These are phyloP conservation scores for Persicaria tinctoria DNA, from an alignment of 148 eudicot species.

Conservation along the genomic window DNA sequence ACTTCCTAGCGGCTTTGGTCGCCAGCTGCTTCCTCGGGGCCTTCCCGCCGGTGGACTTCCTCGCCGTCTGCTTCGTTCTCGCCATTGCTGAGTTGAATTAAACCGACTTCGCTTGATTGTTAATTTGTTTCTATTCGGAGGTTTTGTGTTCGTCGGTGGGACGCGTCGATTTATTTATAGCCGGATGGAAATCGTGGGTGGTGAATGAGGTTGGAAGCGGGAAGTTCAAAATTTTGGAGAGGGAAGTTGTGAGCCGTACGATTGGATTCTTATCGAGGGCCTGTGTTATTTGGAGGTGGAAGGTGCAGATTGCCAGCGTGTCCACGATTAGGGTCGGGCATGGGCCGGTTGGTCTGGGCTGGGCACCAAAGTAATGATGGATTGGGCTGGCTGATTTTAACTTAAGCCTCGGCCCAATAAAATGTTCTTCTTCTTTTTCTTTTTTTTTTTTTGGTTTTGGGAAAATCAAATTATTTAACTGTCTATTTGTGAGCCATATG, in stretches of 20 bases:
- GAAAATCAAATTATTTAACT: too few relatives aligned
- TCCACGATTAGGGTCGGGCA: not conserved
- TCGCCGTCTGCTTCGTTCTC: not conserved
- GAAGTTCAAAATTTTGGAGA: not conserved
- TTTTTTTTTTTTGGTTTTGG: too few relatives aligned
- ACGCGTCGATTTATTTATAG: not conserved
- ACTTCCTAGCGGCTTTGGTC: slow-evolving; percentile 1
- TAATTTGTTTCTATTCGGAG: not conserved
- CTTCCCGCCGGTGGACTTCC: slow-evolving; percentile 3
- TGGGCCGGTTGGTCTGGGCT: too few relatives aligned
- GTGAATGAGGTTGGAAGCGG: not conserved
- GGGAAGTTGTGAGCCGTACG: not conserved
- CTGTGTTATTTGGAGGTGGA: not conserved
- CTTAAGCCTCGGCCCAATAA: too few relatives aligned
- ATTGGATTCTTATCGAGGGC: not conserved
- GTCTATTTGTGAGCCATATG: too few relatives aligned
- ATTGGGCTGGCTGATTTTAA: too few relatives aligned
- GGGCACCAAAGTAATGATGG: too few relatives aligned
- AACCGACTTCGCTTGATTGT: not conserved
- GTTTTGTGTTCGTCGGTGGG: not conserved
- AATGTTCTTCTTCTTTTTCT: too few relatives aligned
- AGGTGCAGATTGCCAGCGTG: not conserved
- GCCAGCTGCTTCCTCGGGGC: slow-evolving; percentile 9
- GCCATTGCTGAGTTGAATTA: not conserved
- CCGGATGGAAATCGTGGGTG: not conserved